Evolutionary conservation across 208 protist species (phyloP).

Genomic region (Porcisia hertigi): DNA sequence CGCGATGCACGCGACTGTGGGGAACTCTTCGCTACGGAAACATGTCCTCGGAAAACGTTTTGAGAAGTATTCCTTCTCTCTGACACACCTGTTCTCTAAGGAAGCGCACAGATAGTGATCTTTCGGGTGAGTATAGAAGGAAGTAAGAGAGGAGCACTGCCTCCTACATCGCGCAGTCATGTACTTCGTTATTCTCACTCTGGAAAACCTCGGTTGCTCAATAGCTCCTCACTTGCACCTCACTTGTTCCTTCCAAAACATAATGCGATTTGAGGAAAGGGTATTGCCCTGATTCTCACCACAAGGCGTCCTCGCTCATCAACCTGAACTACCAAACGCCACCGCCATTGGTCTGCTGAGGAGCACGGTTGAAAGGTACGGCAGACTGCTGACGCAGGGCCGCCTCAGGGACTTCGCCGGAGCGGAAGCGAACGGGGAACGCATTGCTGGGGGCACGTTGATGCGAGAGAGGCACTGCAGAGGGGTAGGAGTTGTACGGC

Average conservation of each 20-base stretch:
- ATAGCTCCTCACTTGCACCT: neutral
- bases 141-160: neutral
- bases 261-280: neutral
- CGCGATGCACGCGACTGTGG: neutral
- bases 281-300: neutral
- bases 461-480: conserved; percentile 20
- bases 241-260: neutral
- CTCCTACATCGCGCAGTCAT: neutral
- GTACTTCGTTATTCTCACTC: neutral
- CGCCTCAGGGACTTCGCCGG: conserved; percentile 24
- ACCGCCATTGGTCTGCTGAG: conserved; percentile 34
- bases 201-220: neutral
- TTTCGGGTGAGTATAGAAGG: neutral
- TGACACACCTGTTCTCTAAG: neutral
- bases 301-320: neutral
- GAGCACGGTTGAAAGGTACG: conserved; percentile 35
- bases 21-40: neutral
- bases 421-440: conserved; percentile 28
- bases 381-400: conserved; percentile 25
- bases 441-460: conserved; percentile 18
- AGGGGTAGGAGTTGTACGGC: conserved; percentile 59
- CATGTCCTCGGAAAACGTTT: too few species aligned
- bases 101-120: neutral
- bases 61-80: neutral
- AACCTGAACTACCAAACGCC: conserved; percentile 45